phyloP scores from a whole-genome alignment of 2,329 filamentous ascomycete species.

The Seiridium cupressi region DNA sequence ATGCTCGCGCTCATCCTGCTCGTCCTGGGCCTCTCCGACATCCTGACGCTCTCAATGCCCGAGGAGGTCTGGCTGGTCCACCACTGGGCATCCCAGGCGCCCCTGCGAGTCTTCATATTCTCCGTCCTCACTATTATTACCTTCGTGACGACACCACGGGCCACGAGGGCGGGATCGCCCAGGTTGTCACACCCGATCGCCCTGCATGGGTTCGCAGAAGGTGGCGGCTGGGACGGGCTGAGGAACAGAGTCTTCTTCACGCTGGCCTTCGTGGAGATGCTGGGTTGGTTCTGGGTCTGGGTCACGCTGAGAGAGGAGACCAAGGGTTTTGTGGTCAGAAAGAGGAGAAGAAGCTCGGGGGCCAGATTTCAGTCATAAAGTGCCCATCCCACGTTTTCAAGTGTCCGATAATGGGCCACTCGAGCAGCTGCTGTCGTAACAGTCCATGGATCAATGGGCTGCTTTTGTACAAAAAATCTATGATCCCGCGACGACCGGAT shows the following conservation, averaged over 20 bases:
- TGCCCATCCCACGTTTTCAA: neutral
- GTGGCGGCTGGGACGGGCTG: conserved; percentile 60
- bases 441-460: too few species aligned
- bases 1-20: conserved; percentile 69
- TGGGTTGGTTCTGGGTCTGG: conserved; percentile 86
- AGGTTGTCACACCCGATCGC: conserved; percentile 31
- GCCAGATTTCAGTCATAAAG: neutral
- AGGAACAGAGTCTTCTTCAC: conserved; percentile 85
- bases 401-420: too few species aligned
- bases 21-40: conserved; percentile 59
- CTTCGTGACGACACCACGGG: conserved; percentile 34
- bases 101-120: conserved; percentile 52
- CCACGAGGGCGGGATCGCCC: conserved; percentile 38
- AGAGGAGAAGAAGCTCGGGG: conserved; percentile 29
- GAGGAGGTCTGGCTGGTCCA: conserved; percentile 63
- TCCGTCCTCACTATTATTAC: conserved; percentile 51
- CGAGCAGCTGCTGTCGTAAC: too few species aligned
- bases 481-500: too few species aligned
- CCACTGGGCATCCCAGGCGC: conserved; percentile 67
- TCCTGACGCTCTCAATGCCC: conserved; percentile 65
- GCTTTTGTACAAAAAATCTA: too few species aligned
- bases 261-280: conserved; percentile 79
- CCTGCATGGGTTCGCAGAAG: conserved; percentile 35
- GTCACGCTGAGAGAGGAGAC: conserved; percentile 67
- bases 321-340: conserved; percentile 36